These are phyloP conservation scores for Prototheca cutis DNA, from an alignment of 163 green algal species.

Conservation along the genomic window DNA sequence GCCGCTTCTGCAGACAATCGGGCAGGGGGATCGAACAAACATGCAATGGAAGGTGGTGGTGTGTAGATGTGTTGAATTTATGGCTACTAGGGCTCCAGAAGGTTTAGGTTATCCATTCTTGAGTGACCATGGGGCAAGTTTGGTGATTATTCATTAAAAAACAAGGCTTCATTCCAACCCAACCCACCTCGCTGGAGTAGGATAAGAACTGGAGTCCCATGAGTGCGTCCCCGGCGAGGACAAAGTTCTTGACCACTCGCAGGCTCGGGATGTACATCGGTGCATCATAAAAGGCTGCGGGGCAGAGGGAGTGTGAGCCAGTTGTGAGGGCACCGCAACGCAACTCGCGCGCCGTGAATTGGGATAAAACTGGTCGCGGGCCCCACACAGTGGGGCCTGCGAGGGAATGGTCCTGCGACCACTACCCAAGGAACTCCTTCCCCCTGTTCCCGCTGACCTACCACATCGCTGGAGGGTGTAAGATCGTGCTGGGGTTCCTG, in stretches of 20 bases:
- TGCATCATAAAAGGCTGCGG: conserved; percentile 68
- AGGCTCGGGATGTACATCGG: conserved; percentile 50
- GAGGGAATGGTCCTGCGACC: too few species aligned
- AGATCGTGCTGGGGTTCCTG: background rate
- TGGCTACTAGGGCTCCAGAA: too few species aligned
- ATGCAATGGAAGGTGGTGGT: too few species aligned
- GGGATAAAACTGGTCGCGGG: background rate
- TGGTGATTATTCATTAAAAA: background rate
- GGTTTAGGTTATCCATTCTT: too few species aligned
- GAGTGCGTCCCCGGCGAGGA: conserved; percentile 61
- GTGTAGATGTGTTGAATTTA: too few species aligned
- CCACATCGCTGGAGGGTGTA: background rate
- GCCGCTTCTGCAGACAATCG: background rate
- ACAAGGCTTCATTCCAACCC: background rate
- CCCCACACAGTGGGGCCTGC: background rate
- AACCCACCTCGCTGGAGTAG: conserved; percentile 44
- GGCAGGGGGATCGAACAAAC: too few species aligned
- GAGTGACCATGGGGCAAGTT: too few species aligned
- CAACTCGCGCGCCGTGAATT: too few species aligned
- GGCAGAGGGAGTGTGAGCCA: background rate
- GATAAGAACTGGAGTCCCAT: conserved; percentile 68
- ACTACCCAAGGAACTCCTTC: too few species aligned
- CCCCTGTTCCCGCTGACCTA: background rate
- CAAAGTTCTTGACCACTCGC: conserved; percentile 74
- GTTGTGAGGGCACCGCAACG: too few species aligned